Conservation (phyloP, 2,329 filamentous ascomycete species). For the Amesomyces nigricolor region DNA sequence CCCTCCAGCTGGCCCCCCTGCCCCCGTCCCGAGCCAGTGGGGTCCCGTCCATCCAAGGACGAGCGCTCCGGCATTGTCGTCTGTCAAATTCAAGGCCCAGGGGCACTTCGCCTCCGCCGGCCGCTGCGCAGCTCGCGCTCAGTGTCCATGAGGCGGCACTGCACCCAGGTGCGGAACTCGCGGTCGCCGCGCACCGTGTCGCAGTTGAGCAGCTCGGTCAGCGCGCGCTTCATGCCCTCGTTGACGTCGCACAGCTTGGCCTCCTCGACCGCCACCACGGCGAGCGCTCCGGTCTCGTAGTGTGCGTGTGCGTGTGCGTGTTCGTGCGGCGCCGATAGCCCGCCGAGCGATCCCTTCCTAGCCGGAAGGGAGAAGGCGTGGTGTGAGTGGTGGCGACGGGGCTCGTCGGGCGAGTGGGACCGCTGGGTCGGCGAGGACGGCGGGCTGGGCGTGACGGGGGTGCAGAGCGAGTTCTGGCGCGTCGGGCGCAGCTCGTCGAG, state of each 20-base stretch:
- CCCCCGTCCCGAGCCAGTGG: no score
- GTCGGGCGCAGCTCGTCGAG: slow-evolving; percentile 45
- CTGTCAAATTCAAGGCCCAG: slow-evolving; percentile 14
- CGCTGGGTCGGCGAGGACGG: slow-evolving; percentile 56
- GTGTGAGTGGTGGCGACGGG: slow-evolving; percentile 36
- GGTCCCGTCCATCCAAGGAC: no score
- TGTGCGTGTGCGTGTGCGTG: slow-evolving; percentile 27
- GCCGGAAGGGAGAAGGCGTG: slow-evolving; percentile 28
- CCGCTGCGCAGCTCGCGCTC: slow-evolving; percentile 53
- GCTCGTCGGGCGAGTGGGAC: slow-evolving; percentile 48
- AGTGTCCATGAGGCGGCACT: slow-evolving; percentile 54
- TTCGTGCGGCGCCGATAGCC: slow-evolving; percentile 30
- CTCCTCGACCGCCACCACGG: slow-evolving; percentile 48
- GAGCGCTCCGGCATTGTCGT: no score
- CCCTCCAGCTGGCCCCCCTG: no score
- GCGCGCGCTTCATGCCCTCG: slow-evolving; percentile 55
- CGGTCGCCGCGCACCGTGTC: slow-evolving; percentile 47
- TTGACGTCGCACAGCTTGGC: slow-evolving; percentile 51
- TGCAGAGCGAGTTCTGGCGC: slow-evolving; percentile 28
- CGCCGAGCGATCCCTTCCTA: slow-evolving; percentile 19
- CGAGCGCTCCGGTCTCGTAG: slow-evolving; percentile 41
- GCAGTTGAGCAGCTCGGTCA: slow-evolving; percentile 59
- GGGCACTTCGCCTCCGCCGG: slow-evolving; percentile 42
- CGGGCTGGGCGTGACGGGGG: slow-evolving; percentile 41
- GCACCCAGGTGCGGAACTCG: slow-evolving; percentile 53